Percentiles rank a stretch among this genome's conserved stretches.
Evolutionary conservation across 306 rosid species (phyloP).

Genomic region (Fragaria iinumae): DNA sequence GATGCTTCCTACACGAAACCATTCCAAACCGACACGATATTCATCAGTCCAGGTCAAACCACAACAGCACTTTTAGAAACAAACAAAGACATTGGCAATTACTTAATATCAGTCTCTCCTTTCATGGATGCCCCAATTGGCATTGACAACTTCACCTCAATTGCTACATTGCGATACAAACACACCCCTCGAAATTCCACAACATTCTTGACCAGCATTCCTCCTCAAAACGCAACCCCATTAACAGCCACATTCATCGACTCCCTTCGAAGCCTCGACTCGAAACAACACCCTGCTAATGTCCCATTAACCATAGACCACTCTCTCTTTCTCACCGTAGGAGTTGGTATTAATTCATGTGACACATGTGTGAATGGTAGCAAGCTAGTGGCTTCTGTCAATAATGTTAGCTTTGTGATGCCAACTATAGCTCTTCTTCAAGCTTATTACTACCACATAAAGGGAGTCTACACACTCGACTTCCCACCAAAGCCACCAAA

Average conservation of each 20-base stretch:
- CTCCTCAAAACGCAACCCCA: slow-evolving; percentile 61
- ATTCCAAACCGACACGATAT: slow-evolving; percentile 56
- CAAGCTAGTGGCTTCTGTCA: slow-evolving; percentile 50
- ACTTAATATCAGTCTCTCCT: slow-evolving; percentile 56
- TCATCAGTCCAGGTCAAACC: slow-evolving; percentile 75
- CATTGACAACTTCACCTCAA: slow-evolving; percentile 55
- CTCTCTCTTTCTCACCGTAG: slow-evolving; percentile 52
- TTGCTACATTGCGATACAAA: slow-evolving; percentile 58
- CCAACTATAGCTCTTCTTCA: slow-evolving; percentile 63
- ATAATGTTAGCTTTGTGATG: slow-evolving; percentile 51
- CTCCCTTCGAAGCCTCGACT: slow-evolving; percentile 66
- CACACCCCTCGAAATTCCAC: slow-evolving; percentile 34
- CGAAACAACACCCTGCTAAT: slow-evolving; percentile 53
- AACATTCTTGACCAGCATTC: slow-evolving; percentile 39
- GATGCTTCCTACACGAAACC: slow-evolving; percentile 75
- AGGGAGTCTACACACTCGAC: slow-evolving; percentile 60
- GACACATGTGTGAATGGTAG: slow-evolving; percentile 38
- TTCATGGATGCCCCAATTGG: slow-evolving; percentile 75
- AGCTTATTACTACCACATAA: slow-evolving; percentile 57
- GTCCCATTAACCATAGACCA: slow-evolving; percentile 54
- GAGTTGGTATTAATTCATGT: slow-evolving; percentile 57
- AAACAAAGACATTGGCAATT: slow-evolving; percentile 45
- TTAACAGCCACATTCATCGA: slow-evolving; percentile 35
- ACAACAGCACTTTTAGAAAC: slow-evolving; percentile 59
- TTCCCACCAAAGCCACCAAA: slow-evolving; percentile 60